A percentile compares a stretch with the other conserved stretches of the same genome.
These are phyloP conservation scores for Begonia peltatifolia DNA, from an alignment of 306 rosid species.

Conservation along the genomic window DNA sequence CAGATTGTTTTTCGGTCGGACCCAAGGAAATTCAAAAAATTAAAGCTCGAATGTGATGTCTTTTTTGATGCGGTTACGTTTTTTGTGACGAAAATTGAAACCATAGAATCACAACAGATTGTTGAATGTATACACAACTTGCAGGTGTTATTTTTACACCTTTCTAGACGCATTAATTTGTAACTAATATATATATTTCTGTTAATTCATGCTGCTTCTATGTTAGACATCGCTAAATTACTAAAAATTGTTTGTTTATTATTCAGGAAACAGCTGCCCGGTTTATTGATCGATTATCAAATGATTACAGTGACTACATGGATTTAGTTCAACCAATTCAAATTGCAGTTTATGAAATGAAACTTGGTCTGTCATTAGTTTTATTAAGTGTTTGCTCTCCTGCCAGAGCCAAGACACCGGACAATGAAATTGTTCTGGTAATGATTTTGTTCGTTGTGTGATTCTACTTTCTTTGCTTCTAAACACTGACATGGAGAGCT, in stretches of 20 bases:
- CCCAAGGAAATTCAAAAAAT: constrained; percentile 44
- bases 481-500: constrained; percentile 13
- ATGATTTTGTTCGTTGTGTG: background rate
- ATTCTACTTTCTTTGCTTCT: background rate
- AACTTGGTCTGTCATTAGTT: constrained; percentile 62
- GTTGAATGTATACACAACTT: constrained; percentile 35
- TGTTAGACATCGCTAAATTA: background rate
- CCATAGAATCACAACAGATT: constrained; percentile 28
- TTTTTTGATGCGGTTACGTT: constrained; percentile 35
- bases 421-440: constrained; percentile 38
- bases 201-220: too few species aligned
- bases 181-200: background rate
- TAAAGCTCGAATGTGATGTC: constrained; percentile 51
- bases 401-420: constrained; percentile 21
- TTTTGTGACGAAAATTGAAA: constrained; percentile 22
- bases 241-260: constrained; percentile 10
- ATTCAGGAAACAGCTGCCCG: constrained; percentile 50
- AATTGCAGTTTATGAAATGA: constrained; percentile 85
- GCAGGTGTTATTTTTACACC: constrained; percentile 44
- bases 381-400: constrained; percentile 33
- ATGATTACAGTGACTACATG: constrained; percentile 29
- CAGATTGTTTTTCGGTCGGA: constrained; percentile 71
- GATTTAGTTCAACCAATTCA: constrained; percentile 83
- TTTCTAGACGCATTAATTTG: background rate
- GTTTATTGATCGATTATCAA: constrained; percentile 50